Percentiles rank a stretch among this genome's conserved stretches.
Conservation (phyloP, 805 yeast genomes). For the Gaillardinia entomophila region DNA sequence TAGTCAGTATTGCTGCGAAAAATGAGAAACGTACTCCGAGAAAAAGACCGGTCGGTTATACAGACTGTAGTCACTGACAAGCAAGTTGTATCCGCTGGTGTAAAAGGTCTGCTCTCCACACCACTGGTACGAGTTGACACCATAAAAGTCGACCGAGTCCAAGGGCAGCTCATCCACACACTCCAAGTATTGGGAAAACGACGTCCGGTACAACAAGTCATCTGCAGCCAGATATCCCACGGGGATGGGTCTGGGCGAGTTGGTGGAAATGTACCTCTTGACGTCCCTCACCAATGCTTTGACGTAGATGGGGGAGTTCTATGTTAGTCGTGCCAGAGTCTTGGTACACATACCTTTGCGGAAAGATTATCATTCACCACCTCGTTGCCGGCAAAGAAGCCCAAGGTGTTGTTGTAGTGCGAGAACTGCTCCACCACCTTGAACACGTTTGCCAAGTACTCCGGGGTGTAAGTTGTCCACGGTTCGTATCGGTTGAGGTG, state of each 20-base stretch:
- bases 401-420: slow-evolving; percentile 81
- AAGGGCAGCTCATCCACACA: slow-evolving; percentile 52
- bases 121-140: slow-evolving; percentile 79
- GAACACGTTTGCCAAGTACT: slow-evolving; percentile 70
- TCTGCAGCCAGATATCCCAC: slow-evolving; percentile 98
- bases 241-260: slow-evolving; percentile 66
- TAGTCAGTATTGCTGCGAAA: slow-evolving; percentile 10
- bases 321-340: neutral
- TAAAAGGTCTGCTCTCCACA: slow-evolving; percentile 83
- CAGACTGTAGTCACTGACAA: slow-evolving; percentile 64
- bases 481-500: slow-evolving; percentile 90
- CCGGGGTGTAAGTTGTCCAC: slow-evolving; percentile 75
- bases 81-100: slow-evolving; percentile 61
- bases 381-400: slow-evolving; percentile 90
- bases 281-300: slow-evolving; percentile 79
- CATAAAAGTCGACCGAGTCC: slow-evolving; percentile 72
- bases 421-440: slow-evolving; percentile 77
- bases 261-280: slow-evolving; percentile 57
- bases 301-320: slow-evolving; percentile 63
- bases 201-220: slow-evolving; percentile 68
- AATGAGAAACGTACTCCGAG: slow-evolving; percentile 55
- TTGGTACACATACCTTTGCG: slow-evolving; percentile 29
- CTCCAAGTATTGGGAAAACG: slow-evolving; percentile 75
- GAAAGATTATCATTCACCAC: slow-evolving; percentile 76
- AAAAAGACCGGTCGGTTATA: slow-evolving; percentile 77